Base-by-base conservation (phyloP, 164 flowering plant genomes). In the Chloranthus sessilifolius region DNA sequence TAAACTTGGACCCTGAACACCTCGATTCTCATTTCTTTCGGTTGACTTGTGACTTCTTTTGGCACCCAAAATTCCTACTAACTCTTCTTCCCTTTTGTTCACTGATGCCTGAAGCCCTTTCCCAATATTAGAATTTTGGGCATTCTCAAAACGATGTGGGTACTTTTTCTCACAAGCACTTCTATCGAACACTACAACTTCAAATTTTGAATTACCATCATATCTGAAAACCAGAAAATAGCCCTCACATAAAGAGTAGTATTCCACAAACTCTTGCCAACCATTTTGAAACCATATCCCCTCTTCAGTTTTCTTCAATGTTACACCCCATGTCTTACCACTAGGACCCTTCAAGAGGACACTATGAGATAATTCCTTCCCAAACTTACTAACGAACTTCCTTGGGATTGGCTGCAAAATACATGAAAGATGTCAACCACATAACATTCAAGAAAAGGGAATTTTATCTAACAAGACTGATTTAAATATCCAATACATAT, bases 161-260 rank as follows among this genome's bases (percentile, higher is more conserved):
- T n/a, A n/a, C n/a, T n/a, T 20, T 20, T 22, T 65, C 56, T 72
- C 73, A 30, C 55, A 46, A 22, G 60, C 50, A 40, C 48, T 57
- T 34, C 10, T 16, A 26, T 69, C 66, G 42, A 49, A 69, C 3
- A 69, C 58, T 34, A 23, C 2, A n/a, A 63, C 74, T 25, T 52
- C 1, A 30, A 75, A 72, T 7, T 23, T 28, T 1, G 74, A 69
- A 27, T 41, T 59, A 16, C 67, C 70, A 12, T 57, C 61, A 21
- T 72, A 72, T 59, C 23, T 58, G 47, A 75, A 75, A 21, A 75
- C 47, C 11, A 72, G 17, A 14, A 66, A 53, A 38, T 64, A 52
- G 1, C 74, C 68, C 8, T 9, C 33, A 22, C 23, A 0, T 19
- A 75, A 44, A 12, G 70, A 61, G 36, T 69, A 21, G 47, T 44